These are phyloP conservation scores for Kodamaea kaohsiungensis DNA, from an alignment of 805 yeast species.

Conservation along the genomic window DNA sequence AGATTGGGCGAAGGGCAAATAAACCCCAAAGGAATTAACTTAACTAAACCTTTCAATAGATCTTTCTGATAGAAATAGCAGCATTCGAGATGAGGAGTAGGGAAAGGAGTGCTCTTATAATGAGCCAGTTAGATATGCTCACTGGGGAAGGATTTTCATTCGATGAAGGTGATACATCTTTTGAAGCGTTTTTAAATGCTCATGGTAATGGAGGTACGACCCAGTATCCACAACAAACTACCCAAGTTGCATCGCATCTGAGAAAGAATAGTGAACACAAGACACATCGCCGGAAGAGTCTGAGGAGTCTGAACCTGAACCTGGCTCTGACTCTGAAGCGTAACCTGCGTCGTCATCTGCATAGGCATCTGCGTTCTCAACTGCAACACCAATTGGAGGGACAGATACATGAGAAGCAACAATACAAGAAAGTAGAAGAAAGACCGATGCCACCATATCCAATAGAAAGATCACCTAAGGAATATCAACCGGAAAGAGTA, in stretches of 20 bases:
- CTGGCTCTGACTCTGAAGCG: neutral
- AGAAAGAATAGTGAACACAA: neutral
- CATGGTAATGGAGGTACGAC: neutral
- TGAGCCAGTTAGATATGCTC: conserved; percentile 6
- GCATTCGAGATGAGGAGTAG: conserved; percentile 2
- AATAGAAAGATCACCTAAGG: neutral
- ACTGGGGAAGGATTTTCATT: conserved; percentile 1
- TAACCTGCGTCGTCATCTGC: neutral
- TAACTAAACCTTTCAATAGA: neutral
- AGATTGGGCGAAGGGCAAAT: neutral
- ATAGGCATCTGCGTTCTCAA: neutral
- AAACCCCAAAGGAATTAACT: neutral
- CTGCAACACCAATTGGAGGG: neutral
- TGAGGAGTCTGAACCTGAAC: neutral
- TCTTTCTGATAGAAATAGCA: neutral
- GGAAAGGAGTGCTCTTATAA: conserved; percentile 6
- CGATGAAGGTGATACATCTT: neutral
- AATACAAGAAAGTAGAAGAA: neutral
- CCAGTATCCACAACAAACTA: neutral
- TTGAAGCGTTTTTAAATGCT: neutral
- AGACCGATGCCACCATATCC: neutral
- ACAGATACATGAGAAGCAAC: neutral
- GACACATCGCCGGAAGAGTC: neutral
- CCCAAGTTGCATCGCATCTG: neutral
- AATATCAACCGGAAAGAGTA: neutral